phyloP scores from a whole-genome alignment of 1,284 basidiomycete species.

The Trichosporon faecale region DNA sequence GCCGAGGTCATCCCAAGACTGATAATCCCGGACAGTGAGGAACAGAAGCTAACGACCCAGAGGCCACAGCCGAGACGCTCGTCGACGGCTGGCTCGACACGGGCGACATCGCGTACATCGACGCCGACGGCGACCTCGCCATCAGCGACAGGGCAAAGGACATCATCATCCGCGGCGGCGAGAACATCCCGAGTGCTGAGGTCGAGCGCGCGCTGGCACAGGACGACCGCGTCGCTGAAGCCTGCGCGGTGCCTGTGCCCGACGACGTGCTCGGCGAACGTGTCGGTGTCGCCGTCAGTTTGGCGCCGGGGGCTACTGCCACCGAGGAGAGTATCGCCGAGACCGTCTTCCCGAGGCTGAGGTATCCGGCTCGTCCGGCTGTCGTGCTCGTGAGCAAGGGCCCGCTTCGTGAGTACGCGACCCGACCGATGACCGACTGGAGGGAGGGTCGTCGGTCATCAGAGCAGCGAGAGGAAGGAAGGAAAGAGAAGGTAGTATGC shows the following conservation, averaged over 20 bases:
- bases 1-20: no score
- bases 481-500: not conserved
- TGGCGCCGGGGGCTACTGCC: conserved; percentile 22
- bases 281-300: conserved; percentile 39
- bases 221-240: conserved; percentile 37
- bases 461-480: not conserved
- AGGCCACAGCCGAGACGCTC: conserved; percentile 16
- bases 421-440: not conserved
- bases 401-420: conserved; percentile 18
- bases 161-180: conserved; percentile 49
- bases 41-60: conserved; percentile 8
- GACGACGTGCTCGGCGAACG: conserved; percentile 41
- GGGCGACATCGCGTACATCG: conserved; percentile 43
- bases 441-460: no score
- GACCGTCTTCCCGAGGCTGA: conserved; percentile 17
- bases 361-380: conserved; percentile 20
- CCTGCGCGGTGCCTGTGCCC: conserved; percentile 41
- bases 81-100: conserved; percentile 46
- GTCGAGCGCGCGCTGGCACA: conserved; percentile 46
- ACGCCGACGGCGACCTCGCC: conserved; percentile 41
- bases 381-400: conserved; percentile 17
- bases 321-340: conserved; percentile 16
- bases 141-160: conserved; percentile 43
- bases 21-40: not conserved
- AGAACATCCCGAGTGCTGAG: conserved; percentile 42